Percentiles rank a stretch among this genome's conserved stretches.
These are phyloP conservation scores for Thecaphora thlaspeos DNA, from an alignment of 1,284 basidiomycete genomes.

Conservation along the genomic window DNA sequence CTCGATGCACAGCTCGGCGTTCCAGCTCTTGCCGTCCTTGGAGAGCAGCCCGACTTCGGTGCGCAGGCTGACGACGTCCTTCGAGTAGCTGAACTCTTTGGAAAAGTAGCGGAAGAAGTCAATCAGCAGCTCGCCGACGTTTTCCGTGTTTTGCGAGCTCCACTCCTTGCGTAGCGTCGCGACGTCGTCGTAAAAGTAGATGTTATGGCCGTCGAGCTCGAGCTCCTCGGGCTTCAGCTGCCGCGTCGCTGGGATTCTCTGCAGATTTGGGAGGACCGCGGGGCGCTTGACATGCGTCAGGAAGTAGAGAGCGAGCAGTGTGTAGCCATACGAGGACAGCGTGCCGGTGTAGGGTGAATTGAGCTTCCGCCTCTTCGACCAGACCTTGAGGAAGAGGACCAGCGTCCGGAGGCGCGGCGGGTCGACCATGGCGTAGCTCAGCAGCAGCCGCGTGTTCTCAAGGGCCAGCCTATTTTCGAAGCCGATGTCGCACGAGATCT, in stretches of 20 bases:
- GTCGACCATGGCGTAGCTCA: constrained; percentile 97
- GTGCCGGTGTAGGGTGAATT: constrained; percentile 97
- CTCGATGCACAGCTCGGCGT: constrained; percentile 70
- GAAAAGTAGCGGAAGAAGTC: constrained; percentile 98
- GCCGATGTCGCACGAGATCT: constrained; percentile 91
- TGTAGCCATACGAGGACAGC: constrained; percentile 94
- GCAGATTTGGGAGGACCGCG: constrained; percentile 57
- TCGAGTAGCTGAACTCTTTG: constrained; percentile 87
- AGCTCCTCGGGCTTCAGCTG: constrained; percentile 67
- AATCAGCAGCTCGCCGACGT: constrained; percentile 90
- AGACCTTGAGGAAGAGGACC: constrained; percentile 96
- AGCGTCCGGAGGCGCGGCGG: constrained; percentile 87
- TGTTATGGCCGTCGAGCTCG: constrained; percentile 64
- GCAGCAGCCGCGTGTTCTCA: constrained; percentile 91
- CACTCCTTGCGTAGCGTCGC: constrained; percentile 85
- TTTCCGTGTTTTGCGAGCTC: constrained; percentile 89
- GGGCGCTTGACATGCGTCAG: constrained; percentile 83
- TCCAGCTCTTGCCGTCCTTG: constrained; percentile 91
- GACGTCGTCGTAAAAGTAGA: constrained; percentile 93
- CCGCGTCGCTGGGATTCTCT: constrained; percentile 55
- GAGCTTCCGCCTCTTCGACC: constrained; percentile 97
- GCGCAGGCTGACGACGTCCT: constrained; percentile 85
- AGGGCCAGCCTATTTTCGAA: constrained; percentile 95
- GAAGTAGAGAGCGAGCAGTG: constrained; percentile 95
- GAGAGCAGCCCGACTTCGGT: constrained; percentile 73